Evolutionary conservation across 495 filamentous ascomycete genomes (phyloP).

Genomic region (Daldinia caldariorum): DNA sequence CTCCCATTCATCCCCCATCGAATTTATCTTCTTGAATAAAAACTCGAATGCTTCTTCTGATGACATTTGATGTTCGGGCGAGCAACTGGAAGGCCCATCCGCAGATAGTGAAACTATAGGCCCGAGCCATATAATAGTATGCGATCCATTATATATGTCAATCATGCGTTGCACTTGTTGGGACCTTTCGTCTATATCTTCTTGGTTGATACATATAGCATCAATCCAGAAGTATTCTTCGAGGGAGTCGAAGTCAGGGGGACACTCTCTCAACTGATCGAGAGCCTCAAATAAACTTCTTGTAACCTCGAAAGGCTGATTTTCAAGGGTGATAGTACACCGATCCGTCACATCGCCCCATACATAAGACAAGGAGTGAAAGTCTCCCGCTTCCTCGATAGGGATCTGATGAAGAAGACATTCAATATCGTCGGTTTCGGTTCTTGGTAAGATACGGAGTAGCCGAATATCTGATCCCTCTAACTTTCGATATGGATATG

Average conservation of each 20-base stretch:
- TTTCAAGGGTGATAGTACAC: slow-evolving; percentile 33
- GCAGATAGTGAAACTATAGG: neutral
- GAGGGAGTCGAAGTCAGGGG: slow-evolving; percentile 10
- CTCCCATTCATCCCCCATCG: slow-evolving; percentile 31
- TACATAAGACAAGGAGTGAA: slow-evolving; percentile 39
- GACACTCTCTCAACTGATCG: slow-evolving; percentile 26
- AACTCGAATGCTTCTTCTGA: neutral
- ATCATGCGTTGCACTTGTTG: slow-evolving; percentile 34
- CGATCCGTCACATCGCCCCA: slow-evolving; percentile 30
- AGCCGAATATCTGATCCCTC: slow-evolving; percentile 27
- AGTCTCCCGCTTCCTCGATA: slow-evolving; percentile 5
- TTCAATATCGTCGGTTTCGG: slow-evolving; percentile 20
- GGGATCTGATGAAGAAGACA: slow-evolving; percentile 35
- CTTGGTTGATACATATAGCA: slow-evolving; percentile 39
- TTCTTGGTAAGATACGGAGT: slow-evolving; percentile 31
- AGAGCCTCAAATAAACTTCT: slow-evolving; percentile 26
- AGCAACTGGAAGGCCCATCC: neutral
- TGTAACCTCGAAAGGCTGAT: slow-evolving; percentile 20
- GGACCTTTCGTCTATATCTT: slow-evolving; percentile 23
- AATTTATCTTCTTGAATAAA: slow-evolving; percentile 24
- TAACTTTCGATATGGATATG: slow-evolving; percentile 37
- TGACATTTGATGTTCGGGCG: neutral
- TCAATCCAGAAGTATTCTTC: slow-evolving; percentile 38
- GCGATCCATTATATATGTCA: slow-evolving; percentile 31
- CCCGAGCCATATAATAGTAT: slow-evolving; percentile 30